Conservation (phyloP, 257 asterid genomes). For the Euphrasia confusa region DNA sequence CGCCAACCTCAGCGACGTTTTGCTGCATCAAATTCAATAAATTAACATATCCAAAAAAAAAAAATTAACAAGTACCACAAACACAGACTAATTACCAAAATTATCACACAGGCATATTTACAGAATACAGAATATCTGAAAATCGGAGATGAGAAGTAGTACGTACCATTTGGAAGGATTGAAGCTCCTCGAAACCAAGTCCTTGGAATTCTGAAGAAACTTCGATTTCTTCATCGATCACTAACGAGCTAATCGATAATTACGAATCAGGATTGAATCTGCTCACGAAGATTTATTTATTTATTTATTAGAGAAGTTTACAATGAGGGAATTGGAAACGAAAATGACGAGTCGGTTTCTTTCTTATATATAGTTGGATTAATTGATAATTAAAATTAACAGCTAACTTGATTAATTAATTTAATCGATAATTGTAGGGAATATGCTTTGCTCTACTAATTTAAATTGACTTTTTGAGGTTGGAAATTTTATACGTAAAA, state of each 20-base stretch:
- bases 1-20: constrained; percentile 68
- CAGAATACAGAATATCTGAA: constrained; percentile 5
- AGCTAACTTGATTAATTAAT: no score
- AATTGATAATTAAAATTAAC: no score
- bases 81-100: not conserved
- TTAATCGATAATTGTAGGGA: no score
- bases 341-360: no score
- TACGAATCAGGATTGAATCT: not conserved
- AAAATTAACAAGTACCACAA: constrained; percentile 8
- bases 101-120: not conserved
- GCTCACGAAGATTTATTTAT: no score
- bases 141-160: constrained; percentile 8
- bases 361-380: no score
- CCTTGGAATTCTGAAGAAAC: constrained; percentile 65
- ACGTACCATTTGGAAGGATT: constrained; percentile 80
- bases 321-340: no score
- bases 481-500: no score
- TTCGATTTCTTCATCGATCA: constrained; percentile 66
- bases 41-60: constrained; percentile 4
- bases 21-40: constrained; percentile 52
- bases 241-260: constrained; percentile 3
- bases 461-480: no score
- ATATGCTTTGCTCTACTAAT: no score
- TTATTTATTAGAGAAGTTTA: no score
- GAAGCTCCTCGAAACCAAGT: constrained; percentile 72